Evolutionary conservation across 345 rosid species (phyloP), one percentile per base, ranked within the genome.

Genomic region (Pistacia atlantica): DNA sequence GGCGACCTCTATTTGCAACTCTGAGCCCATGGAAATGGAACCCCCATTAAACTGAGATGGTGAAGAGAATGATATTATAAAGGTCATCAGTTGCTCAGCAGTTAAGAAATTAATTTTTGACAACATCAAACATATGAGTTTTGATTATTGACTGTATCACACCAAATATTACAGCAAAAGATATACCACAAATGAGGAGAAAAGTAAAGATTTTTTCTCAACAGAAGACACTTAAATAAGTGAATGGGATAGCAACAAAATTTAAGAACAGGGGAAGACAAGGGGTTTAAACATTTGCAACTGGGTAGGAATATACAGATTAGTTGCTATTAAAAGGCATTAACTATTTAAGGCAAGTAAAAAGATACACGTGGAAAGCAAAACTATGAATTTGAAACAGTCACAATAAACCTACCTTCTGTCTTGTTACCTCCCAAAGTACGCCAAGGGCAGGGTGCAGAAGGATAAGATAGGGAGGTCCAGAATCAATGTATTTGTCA

Each of bases 381-480:
- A 45, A 59, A 75, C 16, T 58, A 18, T 11, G 46, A 68, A 57
- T 59, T 20, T 28, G 28, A 65, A 54, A 65, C 73, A 72, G 60
- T 61, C 49, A 67, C 46, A n/a, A 52, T 65, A 79, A 42, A 31
- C 81, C 79, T 78, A 89, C 98, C 88, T 93, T 95, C 83, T 91
- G 96, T 81, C 92, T 84, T 58, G 89, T 81, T 61, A 95, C 90
- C 80, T 95, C 94, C 98, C 99, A 95, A 87, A 93, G 92, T 66
- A 97, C 97, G 72, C 98, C 99, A 2, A 93, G 94, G 71, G 93
- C 97, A 49, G 98, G 98, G 86, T 93, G 99, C 73, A 95, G 83
- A 87, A 93, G 86, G 79, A 95, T 92, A 67, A 93, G 93, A 89
- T 86, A 93, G 20, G 97, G 97, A 52, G 98, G 98, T 76, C 91